Evolutionary conservation across 2,329 filamentous ascomycete species (phyloP).

Genomic region (Dendryphion nanum): DNA sequence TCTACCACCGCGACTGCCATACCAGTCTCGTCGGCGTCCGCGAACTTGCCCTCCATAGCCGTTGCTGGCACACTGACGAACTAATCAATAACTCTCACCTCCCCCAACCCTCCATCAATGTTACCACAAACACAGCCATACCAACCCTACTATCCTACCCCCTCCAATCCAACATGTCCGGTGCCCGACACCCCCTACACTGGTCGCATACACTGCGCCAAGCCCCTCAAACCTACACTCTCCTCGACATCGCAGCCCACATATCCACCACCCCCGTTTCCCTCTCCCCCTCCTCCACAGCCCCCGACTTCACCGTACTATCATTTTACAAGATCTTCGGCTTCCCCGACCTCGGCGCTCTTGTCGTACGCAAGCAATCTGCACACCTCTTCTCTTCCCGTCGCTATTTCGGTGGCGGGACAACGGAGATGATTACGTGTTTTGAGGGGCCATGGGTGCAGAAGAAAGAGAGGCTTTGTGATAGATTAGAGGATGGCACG

Average conservation of each 20-base stretch:
- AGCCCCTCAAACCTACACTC: conserved; percentile 53
- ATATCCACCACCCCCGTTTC: conserved; percentile 62
- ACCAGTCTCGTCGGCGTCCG: conserved; percentile 82
- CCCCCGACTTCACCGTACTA: conserved; percentile 78
- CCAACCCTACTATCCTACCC: conserved; percentile 70
- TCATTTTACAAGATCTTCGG: conserved; percentile 98
- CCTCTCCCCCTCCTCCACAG: conserved; percentile 54
- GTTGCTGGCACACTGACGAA: conserved; percentile 66
- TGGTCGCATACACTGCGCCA: conserved; percentile 47
- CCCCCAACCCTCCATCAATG: background rate
- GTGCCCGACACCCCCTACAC: conserved; percentile 66
- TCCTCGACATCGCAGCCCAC: conserved; percentile 68
- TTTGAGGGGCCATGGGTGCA: conserved; percentile 52
- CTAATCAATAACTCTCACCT: conserved; percentile 36
- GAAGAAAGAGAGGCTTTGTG: conserved; percentile 55
- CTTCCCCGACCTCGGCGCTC: conserved; percentile 82
- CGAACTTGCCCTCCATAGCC: conserved; percentile 61
- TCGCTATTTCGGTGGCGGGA: conserved; percentile 68
- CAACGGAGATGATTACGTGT: conserved; percentile 57
- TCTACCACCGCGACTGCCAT: conserved; percentile 79
- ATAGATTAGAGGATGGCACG: conserved; percentile 66
- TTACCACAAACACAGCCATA: conserved; percentile 10
- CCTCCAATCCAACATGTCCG: conserved; percentile 90
- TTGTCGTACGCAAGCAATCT: conserved; percentile 75
- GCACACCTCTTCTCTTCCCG: conserved; percentile 53